phyloP scores from a whole-genome alignment of 2,329 filamentous ascomycete species.

The Alternaria rosae region DNA sequence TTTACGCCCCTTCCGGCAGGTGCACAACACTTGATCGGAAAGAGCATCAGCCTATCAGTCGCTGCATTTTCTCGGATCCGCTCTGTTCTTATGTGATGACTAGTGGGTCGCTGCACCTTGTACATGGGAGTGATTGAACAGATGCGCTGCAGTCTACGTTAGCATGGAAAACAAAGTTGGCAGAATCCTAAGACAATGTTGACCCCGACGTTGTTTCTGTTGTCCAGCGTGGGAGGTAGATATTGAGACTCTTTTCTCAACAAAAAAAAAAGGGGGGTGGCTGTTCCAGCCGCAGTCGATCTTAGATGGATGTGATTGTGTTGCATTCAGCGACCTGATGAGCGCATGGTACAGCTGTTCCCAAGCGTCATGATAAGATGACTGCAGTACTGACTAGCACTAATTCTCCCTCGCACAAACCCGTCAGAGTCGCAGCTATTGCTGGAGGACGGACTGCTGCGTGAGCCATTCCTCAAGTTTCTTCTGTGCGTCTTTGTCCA shows the following conservation, averaged over 20 bases:
- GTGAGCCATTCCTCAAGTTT: slow-evolving; percentile 30
- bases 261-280: too few relatives aligned
- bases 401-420: neutral
- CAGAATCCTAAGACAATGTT: neutral
- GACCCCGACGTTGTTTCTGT: neutral
- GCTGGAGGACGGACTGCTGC: slow-evolving; percentile 9
- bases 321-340: neutral
- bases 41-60: neutral
- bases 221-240: neutral
- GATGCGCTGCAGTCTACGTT: neutral
- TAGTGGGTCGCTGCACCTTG: neutral
- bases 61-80: neutral
- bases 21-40: neutral
- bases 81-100: neutral
- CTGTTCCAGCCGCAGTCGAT: neutral
- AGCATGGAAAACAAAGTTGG: neutral
- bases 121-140: neutral
- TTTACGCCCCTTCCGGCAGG: neutral
- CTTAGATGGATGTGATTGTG: neutral
- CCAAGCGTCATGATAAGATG: neutral
- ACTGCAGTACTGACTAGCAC: neutral
- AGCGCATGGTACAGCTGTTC: neutral
- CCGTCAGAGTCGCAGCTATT: neutral
- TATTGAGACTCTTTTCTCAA: neutral
- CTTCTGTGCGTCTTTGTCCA: slow-evolving; percentile 34